Evolutionary conservation across 148 eudicot genomes (phyloP).

Genomic region (Linanthus parryae): DNA sequence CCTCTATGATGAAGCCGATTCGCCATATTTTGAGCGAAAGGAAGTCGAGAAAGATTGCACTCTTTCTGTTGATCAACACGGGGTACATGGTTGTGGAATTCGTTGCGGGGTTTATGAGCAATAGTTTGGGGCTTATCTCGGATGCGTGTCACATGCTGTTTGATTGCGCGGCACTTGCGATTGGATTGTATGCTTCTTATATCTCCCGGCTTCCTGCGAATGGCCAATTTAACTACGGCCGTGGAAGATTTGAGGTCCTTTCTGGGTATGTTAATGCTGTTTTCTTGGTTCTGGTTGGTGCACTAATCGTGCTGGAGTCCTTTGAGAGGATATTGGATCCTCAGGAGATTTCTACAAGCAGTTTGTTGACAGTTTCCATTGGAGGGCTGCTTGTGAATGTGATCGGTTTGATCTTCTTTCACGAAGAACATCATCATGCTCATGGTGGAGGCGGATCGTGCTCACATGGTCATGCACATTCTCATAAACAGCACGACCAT

Average conservation of each 20-base stretch:
- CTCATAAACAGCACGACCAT: constrained; percentile 29
- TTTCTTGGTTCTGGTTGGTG: constrained; percentile 92
- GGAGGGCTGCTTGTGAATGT: constrained; percentile 91
- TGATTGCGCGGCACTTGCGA: constrained; percentile 96
- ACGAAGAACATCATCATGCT: constrained; percentile 99
- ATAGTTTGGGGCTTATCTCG: constrained; percentile 94
- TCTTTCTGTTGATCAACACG: constrained; percentile 89
- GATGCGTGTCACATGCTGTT: constrained; percentile 99
- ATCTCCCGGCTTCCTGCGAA: constrained; percentile 91
- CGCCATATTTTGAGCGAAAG: constrained; percentile 85
- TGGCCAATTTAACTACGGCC: constrained; percentile 79
- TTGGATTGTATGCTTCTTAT: constrained; percentile 94
- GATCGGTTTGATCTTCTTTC: constrained; percentile 86
- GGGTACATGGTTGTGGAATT: constrained; percentile 96
- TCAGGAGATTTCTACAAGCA: constrained; percentile 84
- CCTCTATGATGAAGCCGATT: constrained; percentile 63
- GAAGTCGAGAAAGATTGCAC: constrained; percentile 95
- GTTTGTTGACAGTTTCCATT: constrained; percentile 74
- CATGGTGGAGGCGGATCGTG: constrained; percentile 79
- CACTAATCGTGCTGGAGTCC: constrained; percentile 83
- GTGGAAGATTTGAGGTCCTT: constrained; percentile 96
- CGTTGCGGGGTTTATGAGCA: constrained; percentile 92
- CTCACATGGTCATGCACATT: constrained; percentile 51
- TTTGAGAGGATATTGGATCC: constrained; percentile 94
- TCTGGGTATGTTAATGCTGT: constrained; percentile 98